Percentiles rank a stretch among this genome's conserved stretches.
Evolutionary conservation across 768 basidiomycete species (phyloP).

Genomic region (Hericium rajendrae): DNA sequence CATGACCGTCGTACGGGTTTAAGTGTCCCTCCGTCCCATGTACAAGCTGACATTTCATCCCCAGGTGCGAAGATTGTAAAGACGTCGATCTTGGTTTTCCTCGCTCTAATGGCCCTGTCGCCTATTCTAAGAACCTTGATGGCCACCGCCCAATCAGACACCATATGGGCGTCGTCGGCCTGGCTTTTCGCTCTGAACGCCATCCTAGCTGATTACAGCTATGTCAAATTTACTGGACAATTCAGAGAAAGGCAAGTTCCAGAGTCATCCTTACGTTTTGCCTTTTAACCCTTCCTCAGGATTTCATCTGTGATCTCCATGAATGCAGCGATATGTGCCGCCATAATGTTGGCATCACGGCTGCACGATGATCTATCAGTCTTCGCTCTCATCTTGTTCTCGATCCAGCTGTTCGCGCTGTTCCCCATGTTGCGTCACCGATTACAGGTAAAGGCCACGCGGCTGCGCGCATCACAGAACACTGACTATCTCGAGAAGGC

Average conservation of each 20-base stretch:
- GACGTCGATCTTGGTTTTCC: conserved; percentile 79
- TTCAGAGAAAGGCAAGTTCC: conserved; percentile 48
- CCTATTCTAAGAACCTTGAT: conserved; percentile 90
- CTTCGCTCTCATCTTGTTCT: conserved; percentile 80
- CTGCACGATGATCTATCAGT: conserved; percentile 76
- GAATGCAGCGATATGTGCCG: conserved; percentile 88
- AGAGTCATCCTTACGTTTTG: conserved; percentile 4
- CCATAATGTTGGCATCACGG: conserved; percentile 88
- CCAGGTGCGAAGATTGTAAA: conserved; percentile 66
- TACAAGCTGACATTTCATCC: background rate
- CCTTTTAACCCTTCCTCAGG: conserved; percentile 26
- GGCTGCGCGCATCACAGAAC: conserved; percentile 4
- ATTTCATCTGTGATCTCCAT: conserved; percentile 78
- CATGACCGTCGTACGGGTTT: conserved; percentile 7
- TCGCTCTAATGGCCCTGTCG: conserved; percentile 81
- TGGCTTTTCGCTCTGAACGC: conserved; percentile 74
- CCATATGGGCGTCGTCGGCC: conserved; percentile 93
- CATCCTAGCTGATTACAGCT: conserved; percentile 75
- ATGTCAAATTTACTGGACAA: conserved; percentile 32
- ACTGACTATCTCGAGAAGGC: conserved; percentile 26
- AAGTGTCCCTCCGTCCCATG: background rate
- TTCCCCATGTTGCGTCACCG: conserved; percentile 73
- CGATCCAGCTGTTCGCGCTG: conserved; percentile 75
- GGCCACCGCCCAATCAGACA: conserved; percentile 91
- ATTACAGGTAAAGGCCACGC: conserved; percentile 41